Base-by-base conservation (phyloP, 106 monocot genomes). In the Platanthera guangdongensis region DNA sequence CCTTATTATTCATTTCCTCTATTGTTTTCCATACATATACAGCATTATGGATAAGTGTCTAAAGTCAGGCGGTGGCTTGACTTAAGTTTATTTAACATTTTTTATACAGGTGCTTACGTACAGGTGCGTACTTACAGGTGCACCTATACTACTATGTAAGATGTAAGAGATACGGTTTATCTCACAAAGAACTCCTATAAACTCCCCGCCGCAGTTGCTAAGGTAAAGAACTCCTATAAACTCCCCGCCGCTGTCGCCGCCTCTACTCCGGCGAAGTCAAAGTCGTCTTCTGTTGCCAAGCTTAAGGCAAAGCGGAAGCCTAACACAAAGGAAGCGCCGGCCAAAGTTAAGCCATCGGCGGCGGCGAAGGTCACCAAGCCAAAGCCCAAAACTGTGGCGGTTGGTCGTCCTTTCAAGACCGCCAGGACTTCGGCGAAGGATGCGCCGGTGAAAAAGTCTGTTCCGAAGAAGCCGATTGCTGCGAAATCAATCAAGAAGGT, bases 211-310 rank as follows among this genome's bases (percentile, higher is more conserved):
- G n/a, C n/a, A n/a, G n/a, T 95, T 15, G 80, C 73, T 74, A 92
- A 92, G 80, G 76, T 95, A 3, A 95, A 95, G 85, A 82, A 81
- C 73, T 95, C 95, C 8, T 95, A 78, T 85, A 95, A 95, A 80
- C 81, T 95, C 46, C 45, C 92, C 28, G 25, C 76, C 9, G 57
- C 65, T 47, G 28, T 68, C 0, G 50, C 21, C 45, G 11, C 39
- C 10, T 6, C 87, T 28, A 80, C 72, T n/a, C 51, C 78, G 51
- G 47, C 76, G 11, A 74, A 72, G 65, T 0, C 77, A 0, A 81
- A 81, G 71, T 8, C 53, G 3, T 39, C 51, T 5, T 78, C 81
- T 12, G 80, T 80, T 47, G 7, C 88, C 0, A 82, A 83, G 77
- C 21, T 81, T 0, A 72, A 16, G 0, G 65, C 79, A 0, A 70